These are phyloP conservation scores for Clitocybe nebularis DNA, from an alignment of 1,284 basidiomycete genomes.

Conservation along the genomic window DNA sequence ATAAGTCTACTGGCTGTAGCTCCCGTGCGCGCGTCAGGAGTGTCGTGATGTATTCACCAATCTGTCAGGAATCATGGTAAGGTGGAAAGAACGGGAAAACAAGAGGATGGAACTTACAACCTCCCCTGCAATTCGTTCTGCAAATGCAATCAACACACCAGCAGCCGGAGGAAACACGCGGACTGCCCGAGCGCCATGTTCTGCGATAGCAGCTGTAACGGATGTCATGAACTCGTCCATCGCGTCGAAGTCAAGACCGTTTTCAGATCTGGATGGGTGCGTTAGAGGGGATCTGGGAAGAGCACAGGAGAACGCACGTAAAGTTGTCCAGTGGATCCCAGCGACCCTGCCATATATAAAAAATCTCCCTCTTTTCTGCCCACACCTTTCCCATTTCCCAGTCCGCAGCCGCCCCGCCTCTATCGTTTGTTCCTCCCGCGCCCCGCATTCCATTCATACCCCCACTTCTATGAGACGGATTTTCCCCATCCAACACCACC, in stretches of 20 bases:
- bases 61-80: slow-evolving; percentile 35
- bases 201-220: slow-evolving; percentile 60
- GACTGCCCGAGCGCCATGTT: slow-evolving; percentile 78
- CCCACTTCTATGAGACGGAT: slow-evolving; percentile 6
- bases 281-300: slow-evolving; percentile 20
- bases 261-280: slow-evolving; percentile 23
- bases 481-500: slow-evolving; percentile 29
- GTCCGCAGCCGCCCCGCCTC: slow-evolving; percentile 31
- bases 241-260: slow-evolving; percentile 79
- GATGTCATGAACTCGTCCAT: slow-evolving; percentile 90
- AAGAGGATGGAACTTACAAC: slow-evolving; percentile 48
- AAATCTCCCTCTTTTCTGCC: slow-evolving; percentile 92
- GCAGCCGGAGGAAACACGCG: slow-evolving; percentile 82
- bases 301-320: slow-evolving; percentile 49
- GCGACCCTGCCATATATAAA: slow-evolving; percentile 77
- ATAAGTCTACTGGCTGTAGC: slow-evolving; percentile 46
- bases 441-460: not conserved
- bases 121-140: slow-evolving; percentile 73
- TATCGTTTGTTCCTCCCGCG: too few species aligned
- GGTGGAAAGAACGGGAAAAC: slow-evolving; percentile 1
- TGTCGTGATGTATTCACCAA: slow-evolving; percentile 83
- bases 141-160: slow-evolving; percentile 70
- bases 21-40: slow-evolving; percentile 78
- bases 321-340: slow-evolving; percentile 86
- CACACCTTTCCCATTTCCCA: slow-evolving; percentile 93